Percentiles rank a stretch among this genome's conserved stretches.
phyloP scores from a whole-genome alignment of 768 basidiomycete species.

The Russula earlei region DNA sequence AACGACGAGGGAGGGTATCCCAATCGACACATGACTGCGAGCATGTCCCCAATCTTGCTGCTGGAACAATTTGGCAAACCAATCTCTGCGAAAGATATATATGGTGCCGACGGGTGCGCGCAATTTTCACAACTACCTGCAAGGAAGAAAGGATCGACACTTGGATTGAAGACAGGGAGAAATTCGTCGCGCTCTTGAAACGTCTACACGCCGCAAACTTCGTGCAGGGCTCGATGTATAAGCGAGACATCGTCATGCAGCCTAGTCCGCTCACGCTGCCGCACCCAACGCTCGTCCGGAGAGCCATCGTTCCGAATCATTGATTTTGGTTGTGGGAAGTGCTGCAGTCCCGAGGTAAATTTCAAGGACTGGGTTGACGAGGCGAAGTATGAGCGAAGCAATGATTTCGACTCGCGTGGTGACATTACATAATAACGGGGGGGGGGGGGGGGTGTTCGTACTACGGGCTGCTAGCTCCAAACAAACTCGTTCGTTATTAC shows the following conservation, averaged over 20 bases:
- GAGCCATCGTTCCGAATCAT: slow-evolving; percentile 38
- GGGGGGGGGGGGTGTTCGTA: too few species aligned
- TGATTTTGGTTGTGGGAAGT: slow-evolving; percentile 36
- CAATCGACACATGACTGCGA: neutral
- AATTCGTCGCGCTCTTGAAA: slow-evolving; percentile 29
- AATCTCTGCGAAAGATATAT: slow-evolving; percentile 24
- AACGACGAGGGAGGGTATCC: neutral
- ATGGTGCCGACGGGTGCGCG: slow-evolving; percentile 4
- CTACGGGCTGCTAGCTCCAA: too few species aligned
- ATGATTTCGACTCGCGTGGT: too few species aligned
- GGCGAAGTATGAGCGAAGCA: neutral
- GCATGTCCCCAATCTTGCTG: slow-evolving; percentile 34
- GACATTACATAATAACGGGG: too few species aligned
- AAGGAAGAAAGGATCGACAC: neutral
- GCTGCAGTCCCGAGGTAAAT: neutral
- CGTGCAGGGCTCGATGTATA: slow-evolving; percentile 34
- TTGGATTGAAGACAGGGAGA: slow-evolving; percentile 9
- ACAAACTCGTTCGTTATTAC: too few species aligned
- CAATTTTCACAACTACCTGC: neutral
- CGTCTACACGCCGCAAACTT: slow-evolving; percentile 34
- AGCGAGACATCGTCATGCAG: slow-evolving; percentile 38
- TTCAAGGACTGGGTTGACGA: neutral
- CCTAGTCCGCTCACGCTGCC: slow-evolving; percentile 32
- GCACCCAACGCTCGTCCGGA: slow-evolving; percentile 22
- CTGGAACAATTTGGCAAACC: slow-evolving; percentile 39